Conservation (phyloP, 1,139 yeast species). For the Blastobotrys petasosporus region DNA sequence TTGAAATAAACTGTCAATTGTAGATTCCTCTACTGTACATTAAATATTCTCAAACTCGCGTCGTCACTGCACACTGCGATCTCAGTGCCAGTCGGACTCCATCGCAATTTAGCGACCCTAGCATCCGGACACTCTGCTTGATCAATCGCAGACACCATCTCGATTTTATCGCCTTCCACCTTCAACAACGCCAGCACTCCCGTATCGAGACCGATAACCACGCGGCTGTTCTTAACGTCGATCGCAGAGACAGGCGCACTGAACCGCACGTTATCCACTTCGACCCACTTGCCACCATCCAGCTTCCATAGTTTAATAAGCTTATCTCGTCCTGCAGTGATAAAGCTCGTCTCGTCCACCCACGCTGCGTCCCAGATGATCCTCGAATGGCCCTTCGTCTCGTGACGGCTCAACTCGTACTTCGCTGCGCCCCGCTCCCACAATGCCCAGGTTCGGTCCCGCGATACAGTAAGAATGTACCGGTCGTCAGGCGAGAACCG, state of each 20-base stretch:
- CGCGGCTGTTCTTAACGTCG: slow-evolving; percentile 41
- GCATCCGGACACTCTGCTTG: slow-evolving; percentile 46
- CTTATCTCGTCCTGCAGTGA: slow-evolving; percentile 88
- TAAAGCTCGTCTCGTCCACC: slow-evolving; percentile 43
- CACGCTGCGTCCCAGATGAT: slow-evolving; percentile 96
- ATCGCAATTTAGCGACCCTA: slow-evolving; percentile 41
- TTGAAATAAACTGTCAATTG: neutral
- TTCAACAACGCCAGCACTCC: slow-evolving; percentile 43
- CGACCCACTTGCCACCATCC: slow-evolving; percentile 17
- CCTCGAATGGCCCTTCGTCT: slow-evolving; percentile 74
- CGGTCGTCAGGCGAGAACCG: slow-evolving; percentile 68
- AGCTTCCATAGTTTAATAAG: slow-evolving; percentile 65
- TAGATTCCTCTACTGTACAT: slow-evolving; percentile 1
- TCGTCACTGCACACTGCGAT: slow-evolving; percentile 71
- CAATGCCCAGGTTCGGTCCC: slow-evolving; percentile 81
- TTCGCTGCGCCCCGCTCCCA: slow-evolving; percentile 53
- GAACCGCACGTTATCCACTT: slow-evolving; percentile 28
- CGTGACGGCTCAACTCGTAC: slow-evolving; percentile 41
- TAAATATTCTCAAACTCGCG: slow-evolving; percentile 42
- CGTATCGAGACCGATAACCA: slow-evolving; percentile 70
- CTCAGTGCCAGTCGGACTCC: slow-evolving; percentile 37
- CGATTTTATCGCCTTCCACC: slow-evolving; percentile 20
- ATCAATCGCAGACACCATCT: slow-evolving; percentile 33
- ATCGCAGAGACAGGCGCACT: slow-evolving; percentile 66
- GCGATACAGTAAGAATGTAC: slow-evolving; percentile 70